Conservation (phyloP, 176 grass and related monocot species). For the Urochloa ruziziensis region DNA sequence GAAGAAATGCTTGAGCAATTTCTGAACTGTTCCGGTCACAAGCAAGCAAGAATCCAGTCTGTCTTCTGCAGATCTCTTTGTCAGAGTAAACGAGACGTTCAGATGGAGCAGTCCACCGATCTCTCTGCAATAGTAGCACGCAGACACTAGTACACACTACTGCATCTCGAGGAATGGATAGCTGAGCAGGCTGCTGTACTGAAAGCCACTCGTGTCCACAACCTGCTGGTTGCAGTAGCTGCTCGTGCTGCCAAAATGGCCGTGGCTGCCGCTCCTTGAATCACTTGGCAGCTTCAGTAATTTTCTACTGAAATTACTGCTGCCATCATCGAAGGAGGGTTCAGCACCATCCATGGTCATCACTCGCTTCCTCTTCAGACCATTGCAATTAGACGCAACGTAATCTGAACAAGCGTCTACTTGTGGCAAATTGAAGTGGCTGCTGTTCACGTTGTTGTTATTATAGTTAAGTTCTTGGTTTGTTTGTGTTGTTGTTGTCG, state of each 20-base stretch:
- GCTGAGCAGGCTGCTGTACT: slow-evolving; percentile 26
- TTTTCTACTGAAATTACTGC: not conserved
- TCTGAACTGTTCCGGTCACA: not conserved
- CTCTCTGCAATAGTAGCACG: not conserved
- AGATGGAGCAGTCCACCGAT: too few species aligned
- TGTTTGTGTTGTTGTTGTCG: not conserved
- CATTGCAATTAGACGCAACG: not conserved
- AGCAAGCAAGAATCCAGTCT: not conserved
- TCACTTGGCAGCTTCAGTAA: not conserved
- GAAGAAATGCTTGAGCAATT: not conserved
- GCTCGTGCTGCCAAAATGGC: not conserved
- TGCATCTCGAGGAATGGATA: slow-evolving; percentile 8
- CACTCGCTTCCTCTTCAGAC: slow-evolving; percentile 28
- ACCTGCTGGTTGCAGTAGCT: slow-evolving; percentile 26
- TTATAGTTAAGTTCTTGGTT: not conserved
- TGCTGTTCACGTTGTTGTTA: not conserved
- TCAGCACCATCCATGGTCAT: not conserved
- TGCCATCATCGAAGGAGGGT: slow-evolving; percentile 15
- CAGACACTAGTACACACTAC: not conserved
- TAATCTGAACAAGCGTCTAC: not conserved
- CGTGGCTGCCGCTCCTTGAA: not conserved
- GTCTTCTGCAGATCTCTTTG: too few species aligned
- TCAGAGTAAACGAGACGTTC: too few species aligned
- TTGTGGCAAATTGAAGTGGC: not conserved
- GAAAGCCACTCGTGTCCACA: not conserved